phyloP scores from a whole-genome alignment of 352 stramenopile genomes.

The Hyphochytrium catenoides region DNA sequence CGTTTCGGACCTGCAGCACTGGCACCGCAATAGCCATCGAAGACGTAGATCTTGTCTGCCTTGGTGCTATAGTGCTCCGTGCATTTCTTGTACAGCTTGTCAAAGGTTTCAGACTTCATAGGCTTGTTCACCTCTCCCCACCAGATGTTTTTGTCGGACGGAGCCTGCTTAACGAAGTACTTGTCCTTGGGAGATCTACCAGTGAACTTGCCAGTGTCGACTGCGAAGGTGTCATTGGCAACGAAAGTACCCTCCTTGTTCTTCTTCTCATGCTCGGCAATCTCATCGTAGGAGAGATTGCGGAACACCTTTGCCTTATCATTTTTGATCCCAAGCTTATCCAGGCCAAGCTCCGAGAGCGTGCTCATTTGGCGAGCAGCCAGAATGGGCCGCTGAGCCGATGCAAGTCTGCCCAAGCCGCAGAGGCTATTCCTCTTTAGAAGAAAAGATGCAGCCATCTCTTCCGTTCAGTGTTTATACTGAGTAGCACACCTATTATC shows the following conservation, averaged over 20 bases:
- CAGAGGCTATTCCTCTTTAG: too few species aligned
- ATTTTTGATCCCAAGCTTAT: constrained; percentile 69
- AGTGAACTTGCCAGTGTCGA: constrained; percentile 96
- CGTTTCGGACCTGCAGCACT: constrained; percentile 74
- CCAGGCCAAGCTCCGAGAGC: constrained; percentile 25
- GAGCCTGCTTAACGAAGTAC: constrained; percentile 82
- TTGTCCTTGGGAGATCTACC: constrained; percentile 95
- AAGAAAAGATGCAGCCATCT: too few species aligned
- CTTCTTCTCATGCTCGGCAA: constrained; percentile 76
- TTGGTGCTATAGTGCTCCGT: constrained; percentile 75
- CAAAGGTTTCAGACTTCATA: constrained; percentile 75
- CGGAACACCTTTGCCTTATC: constrained; percentile 69
- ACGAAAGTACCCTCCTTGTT: constrained; percentile 77
- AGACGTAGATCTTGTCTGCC: constrained; percentile 81
- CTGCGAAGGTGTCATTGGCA: constrained; percentile 78
- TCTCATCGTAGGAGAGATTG: constrained; percentile 86
- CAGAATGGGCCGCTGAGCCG: too few species aligned
- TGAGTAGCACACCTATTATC: too few species aligned
- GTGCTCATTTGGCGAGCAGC: too few species aligned
- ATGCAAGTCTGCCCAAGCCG: too few species aligned
- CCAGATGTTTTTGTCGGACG: constrained; percentile 80
- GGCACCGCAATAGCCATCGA: constrained; percentile 84
- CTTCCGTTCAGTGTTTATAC: too few species aligned
- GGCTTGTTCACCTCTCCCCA: constrained; percentile 91
- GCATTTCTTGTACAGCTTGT: constrained; percentile 82